A percentile compares a stretch with the other conserved stretches of the same genome.
Conservation (phyloP, 257 asterid genomes). For the Nicotiana attenuata region DNA sequence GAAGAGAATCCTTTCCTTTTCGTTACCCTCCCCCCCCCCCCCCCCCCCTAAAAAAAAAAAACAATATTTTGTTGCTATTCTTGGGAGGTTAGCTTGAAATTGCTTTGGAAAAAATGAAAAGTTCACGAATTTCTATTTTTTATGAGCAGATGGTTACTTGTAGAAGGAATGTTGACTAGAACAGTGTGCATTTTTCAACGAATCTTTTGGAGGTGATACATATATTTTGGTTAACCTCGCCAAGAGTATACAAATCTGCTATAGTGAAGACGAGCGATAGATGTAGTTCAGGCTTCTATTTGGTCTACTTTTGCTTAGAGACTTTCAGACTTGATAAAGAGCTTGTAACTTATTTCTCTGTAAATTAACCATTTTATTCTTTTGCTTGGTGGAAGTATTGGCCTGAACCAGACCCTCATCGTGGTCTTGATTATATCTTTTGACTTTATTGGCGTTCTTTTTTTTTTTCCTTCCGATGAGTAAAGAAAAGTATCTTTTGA, state of each 20-base stretch:
- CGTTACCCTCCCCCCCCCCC: background rate
- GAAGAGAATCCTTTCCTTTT: background rate
- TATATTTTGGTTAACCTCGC: background rate
- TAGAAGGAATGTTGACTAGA: constrained; percentile 17
- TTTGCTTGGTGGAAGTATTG: background rate
- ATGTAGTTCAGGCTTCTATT: background rate
- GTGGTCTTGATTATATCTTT: background rate
- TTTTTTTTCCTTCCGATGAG: background rate
- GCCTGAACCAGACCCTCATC: background rate
- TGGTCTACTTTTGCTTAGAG: background rate
- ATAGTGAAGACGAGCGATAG: background rate
- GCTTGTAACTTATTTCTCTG: background rate
- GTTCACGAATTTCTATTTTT: background rate
- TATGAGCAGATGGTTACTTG: constrained; percentile 31
- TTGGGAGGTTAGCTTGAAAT: background rate
- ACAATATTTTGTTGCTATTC: background rate
- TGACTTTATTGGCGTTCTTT: background rate
- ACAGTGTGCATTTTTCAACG: constrained; percentile 16
- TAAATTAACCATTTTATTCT: background rate
- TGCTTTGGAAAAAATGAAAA: background rate
- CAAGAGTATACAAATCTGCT: background rate
- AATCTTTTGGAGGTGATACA: constrained; percentile 1
- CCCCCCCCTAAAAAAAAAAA: too few species aligned
- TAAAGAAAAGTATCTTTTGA: background rate
- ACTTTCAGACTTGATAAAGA: background rate